Evolutionary conservation across 495 filamentous ascomycete species (phyloP).

Genomic region (Penicillium bialowiezense): DNA sequence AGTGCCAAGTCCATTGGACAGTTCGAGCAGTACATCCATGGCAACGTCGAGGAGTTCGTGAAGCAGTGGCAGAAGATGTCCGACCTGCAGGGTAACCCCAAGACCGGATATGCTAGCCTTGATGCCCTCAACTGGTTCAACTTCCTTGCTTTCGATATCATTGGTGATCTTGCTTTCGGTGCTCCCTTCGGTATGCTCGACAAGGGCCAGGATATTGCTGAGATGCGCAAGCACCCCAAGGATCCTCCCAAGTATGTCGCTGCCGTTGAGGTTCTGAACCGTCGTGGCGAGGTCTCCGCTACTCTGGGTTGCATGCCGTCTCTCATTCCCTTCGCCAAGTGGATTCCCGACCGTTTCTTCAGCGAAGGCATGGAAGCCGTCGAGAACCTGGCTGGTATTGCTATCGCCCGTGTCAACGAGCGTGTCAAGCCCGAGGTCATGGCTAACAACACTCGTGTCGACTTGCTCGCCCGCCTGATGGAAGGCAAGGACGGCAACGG

Average conservation of each 20-base stretch:
- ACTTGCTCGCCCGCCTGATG: constrained; percentile 80
- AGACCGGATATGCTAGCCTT: constrained; percentile 55
- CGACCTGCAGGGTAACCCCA: constrained; percentile 40
- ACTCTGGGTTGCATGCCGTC: constrained; percentile 46
- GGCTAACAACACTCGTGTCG: constrained; percentile 60
- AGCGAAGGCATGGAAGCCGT: constrained; percentile 47
- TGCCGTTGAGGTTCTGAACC: constrained; percentile 54
- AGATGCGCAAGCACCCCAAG: constrained; percentile 51
- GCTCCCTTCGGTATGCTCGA: constrained; percentile 54
- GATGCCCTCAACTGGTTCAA: constrained; percentile 93
- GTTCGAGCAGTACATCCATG: constrained; percentile 87
- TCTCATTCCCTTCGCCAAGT: constrained; percentile 50
- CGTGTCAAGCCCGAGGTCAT: constrained; percentile 63
- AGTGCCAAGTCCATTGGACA: constrained; percentile 75
- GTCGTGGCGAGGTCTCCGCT: constrained; percentile 52
- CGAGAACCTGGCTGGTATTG: constrained; percentile 57
- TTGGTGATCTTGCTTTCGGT: constrained; percentile 61
- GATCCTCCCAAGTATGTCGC: constrained; percentile 45
- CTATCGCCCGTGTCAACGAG: constrained; percentile 74
- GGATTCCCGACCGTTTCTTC: constrained; percentile 53
- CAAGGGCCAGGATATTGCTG: constrained; percentile 56
- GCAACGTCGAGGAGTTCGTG: constrained; percentile 73
- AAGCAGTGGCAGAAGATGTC: constrained; percentile 65
- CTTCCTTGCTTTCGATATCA: constrained; percentile 90
- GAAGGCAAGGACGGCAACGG: constrained; percentile 83